Evolutionary conservation across 1,139 yeast genomes (phyloP).

Genomic region (Lodderomyces pseudojiufengensis): DNA sequence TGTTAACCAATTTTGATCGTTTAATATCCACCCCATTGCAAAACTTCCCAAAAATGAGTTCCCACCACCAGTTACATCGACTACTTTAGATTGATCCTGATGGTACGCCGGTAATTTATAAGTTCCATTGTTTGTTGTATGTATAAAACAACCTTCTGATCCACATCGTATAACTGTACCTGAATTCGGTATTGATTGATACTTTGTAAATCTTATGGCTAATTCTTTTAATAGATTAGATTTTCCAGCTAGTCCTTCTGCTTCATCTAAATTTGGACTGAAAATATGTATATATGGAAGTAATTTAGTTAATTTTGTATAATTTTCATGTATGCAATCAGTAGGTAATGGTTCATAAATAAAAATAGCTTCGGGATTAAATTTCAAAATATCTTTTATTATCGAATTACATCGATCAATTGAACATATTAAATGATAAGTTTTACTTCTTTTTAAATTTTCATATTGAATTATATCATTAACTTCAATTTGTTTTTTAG

Average conservation of each 20-base stretch:
- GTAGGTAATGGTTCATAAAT: constrained; percentile 91
- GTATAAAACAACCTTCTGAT: constrained; percentile 52
- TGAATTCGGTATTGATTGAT: constrained; percentile 35
- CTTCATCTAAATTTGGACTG: constrained; percentile 85
- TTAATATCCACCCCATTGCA: constrained; percentile 53
- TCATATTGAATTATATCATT: constrained; percentile 48
- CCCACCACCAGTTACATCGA: constrained; percentile 95
- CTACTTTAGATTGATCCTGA: constrained; percentile 44
- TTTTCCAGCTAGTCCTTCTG: constrained; percentile 33
- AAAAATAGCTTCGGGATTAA: constrained; percentile 34
- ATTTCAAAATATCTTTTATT: constrained; percentile 27
- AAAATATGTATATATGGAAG: constrained; percentile 55
- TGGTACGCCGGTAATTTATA: constrained; percentile 75
- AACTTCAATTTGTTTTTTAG: constrained; percentile 61
- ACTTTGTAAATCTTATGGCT: constrained; percentile 37
- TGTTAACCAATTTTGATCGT: constrained; percentile 44
- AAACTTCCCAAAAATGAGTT: constrained; percentile 85
- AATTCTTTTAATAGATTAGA: constrained; percentile 27
- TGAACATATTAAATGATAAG: constrained; percentile 75
- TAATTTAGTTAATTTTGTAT: constrained; percentile 34
- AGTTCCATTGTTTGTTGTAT: constrained; percentile 12
- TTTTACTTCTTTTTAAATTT: constrained; percentile 35
- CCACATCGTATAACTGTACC: constrained; percentile 72
- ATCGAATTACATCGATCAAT: constrained; percentile 55
- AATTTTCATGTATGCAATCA: constrained; percentile 53